Conservation (phyloP, 495 filamentous ascomycete species). For the Durotheca rogersii region DNA sequence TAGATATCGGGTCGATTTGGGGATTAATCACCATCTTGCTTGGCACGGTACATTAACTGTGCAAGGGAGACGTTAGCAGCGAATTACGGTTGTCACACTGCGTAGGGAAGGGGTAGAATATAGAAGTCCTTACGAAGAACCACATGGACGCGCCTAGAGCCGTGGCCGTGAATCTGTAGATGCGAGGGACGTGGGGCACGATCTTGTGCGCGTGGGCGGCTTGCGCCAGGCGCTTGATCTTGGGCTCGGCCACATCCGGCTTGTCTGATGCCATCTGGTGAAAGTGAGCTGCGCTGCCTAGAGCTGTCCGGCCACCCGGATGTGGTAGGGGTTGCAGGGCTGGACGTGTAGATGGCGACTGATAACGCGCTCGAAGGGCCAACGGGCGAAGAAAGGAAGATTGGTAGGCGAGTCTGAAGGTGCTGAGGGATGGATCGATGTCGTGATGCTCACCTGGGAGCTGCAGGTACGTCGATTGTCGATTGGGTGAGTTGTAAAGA, state of each 20-base stretch:
- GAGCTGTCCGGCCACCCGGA: no score
- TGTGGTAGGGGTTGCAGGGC: no score
- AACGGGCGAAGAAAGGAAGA: no score
- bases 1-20: conserved; percentile 1
- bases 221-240: no score
- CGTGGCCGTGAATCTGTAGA: conserved; percentile 84
- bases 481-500: background rate
- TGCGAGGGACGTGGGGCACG: conserved; percentile 63
- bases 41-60: conserved; percentile 92
- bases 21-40: conserved; percentile 70
- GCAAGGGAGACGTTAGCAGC: conserved; percentile 11
- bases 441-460: conserved; percentile 11
- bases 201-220: no score
- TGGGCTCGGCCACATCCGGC: no score
- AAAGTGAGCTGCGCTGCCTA: background rate
- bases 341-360: no score
- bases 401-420: no score
- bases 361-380: no score
- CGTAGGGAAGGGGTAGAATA: no score
- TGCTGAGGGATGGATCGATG: conserved; percentile 2
- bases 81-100: background rate
- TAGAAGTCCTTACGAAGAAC: conserved; percentile 78
- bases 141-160: conserved; percentile 94
- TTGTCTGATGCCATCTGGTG: no score
- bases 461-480: no score